Conservation (phyloP, 169 alveolate species). For the Eimeria praecox region DNA sequence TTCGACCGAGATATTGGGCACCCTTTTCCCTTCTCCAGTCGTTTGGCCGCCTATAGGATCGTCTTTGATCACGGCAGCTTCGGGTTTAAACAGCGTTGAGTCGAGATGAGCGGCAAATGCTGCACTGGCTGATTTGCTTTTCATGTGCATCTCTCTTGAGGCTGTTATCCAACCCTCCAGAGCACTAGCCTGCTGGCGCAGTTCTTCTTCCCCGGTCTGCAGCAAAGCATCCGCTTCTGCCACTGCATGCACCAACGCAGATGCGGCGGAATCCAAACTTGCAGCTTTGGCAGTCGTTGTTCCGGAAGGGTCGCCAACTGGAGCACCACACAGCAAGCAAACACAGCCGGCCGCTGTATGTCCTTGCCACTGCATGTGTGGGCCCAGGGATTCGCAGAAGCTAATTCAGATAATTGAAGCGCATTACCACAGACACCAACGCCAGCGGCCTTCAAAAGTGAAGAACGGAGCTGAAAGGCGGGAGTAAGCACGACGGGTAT, state of each 20-base stretch:
- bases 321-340: not conserved
- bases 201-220: conserved; percentile 63
- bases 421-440: not conserved
- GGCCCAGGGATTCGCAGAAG: not conserved
- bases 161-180: conserved; percentile 75
- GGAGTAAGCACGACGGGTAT: not conserved
- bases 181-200: conserved; percentile 53
- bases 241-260: conserved; percentile 62
- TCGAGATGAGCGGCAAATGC: conserved; percentile 8
- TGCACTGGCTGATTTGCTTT: conserved; percentile 12
- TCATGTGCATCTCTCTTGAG: conserved; percentile 48
- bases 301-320: not conserved
- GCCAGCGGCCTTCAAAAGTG: not conserved
- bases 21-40: not conserved
- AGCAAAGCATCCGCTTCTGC: conserved; percentile 70
- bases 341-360: not conserved
- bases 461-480: not conserved
- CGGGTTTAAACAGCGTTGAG: not conserved
- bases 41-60: not conserved
- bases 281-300: not conserved
- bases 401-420: not conserved
- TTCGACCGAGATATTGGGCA: conserved; percentile 10
- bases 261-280: conserved; percentile 1
- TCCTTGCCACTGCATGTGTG: not conserved
- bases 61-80: not conserved